phyloP scores from a whole-genome alignment of 192 early-diverging fungal genomes.

The Endogone sp. region DNA sequence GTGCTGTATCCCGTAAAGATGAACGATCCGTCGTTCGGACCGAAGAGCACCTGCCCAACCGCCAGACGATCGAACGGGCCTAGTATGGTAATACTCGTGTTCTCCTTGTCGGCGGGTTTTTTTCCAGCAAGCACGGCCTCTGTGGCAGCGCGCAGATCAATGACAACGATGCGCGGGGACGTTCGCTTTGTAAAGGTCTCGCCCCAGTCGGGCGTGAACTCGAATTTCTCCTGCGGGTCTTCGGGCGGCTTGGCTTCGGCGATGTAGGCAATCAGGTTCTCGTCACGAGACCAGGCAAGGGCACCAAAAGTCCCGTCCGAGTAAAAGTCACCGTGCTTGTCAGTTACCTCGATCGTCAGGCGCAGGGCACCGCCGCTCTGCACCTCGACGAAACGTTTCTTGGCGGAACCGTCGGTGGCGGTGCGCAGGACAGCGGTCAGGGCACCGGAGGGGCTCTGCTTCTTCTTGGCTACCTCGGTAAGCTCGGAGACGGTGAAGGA shows the following conservation, averaged over 20 bases:
- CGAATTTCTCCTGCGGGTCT: constrained; percentile 41
- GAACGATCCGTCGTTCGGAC: constrained; percentile 33
- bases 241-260: constrained; percentile 63
- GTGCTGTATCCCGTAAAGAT: constrained; percentile 66
- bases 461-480: constrained; percentile 23
- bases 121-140: constrained; percentile 31
- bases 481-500: constrained; percentile 17
- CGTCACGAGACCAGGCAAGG: constrained; percentile 56
- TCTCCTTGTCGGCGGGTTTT: constrained; percentile 30
- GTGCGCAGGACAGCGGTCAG: constrained; percentile 33
- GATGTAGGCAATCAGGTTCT: constrained; percentile 55
- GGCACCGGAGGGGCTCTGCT: constrained; percentile 31
- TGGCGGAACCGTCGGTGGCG: constrained; percentile 32
- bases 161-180: constrained; percentile 46
- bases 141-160: constrained; percentile 38
- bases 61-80: background rate
- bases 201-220: constrained; percentile 62
- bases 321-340: constrained; percentile 68
- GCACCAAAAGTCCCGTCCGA: constrained; percentile 57
- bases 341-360: constrained; percentile 60
- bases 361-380: constrained; percentile 31
- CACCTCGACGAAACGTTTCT: constrained; percentile 52
- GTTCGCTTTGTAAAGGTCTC: constrained; percentile 64
- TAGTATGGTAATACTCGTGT: background rate
- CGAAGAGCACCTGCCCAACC: constrained; percentile 1